Percentiles rank a stretch among this genome's conserved stretches.
These are phyloP conservation scores for Conticribra weissflogii DNA, from an alignment of 108 stramenopile genomes.

Conservation along the genomic window DNA sequence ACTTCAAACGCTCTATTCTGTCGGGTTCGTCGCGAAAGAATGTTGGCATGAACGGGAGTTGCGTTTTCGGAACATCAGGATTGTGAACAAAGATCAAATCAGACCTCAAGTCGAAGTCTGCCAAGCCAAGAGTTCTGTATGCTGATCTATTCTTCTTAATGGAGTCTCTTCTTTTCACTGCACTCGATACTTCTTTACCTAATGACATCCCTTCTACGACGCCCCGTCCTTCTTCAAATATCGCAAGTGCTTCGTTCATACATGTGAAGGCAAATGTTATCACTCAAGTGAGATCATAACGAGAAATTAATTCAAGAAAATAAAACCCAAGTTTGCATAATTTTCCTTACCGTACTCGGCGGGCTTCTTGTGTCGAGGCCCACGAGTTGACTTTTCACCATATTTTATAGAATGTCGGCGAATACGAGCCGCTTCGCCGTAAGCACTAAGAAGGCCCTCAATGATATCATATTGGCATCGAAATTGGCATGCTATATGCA, in stretches of 20 bases:
- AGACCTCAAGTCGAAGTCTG: conserved; percentile 38
- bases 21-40: conserved; percentile 39
- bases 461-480: conserved; percentile 30
- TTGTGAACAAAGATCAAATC: conserved; percentile 51
- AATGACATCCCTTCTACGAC: neutral
- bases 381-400: neutral
- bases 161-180: neutral
- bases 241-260: conserved; percentile 38
- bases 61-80: conserved; percentile 28
- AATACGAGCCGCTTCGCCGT: conserved; percentile 39
- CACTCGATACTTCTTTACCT: conserved; percentile 4
- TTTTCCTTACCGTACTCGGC: no score
- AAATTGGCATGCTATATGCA: conserved; percentile 56
- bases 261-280: no score
- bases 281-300: no score
- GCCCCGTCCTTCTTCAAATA: conserved; percentile 43
- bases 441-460: conserved; percentile 28
- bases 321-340: no score
- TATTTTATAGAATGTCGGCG: conserved; percentile 13
- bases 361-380: conserved; percentile 10
- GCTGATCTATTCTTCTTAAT: neutral
- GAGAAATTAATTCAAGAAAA: no score
- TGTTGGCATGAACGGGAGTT: conserved; percentile 21
- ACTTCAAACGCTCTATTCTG: conserved; percentile 30
- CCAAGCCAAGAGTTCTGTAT: neutral